Conservation (phyloP, 768 basidiomycete species). For the Glaciozyma antarctica region DNA sequence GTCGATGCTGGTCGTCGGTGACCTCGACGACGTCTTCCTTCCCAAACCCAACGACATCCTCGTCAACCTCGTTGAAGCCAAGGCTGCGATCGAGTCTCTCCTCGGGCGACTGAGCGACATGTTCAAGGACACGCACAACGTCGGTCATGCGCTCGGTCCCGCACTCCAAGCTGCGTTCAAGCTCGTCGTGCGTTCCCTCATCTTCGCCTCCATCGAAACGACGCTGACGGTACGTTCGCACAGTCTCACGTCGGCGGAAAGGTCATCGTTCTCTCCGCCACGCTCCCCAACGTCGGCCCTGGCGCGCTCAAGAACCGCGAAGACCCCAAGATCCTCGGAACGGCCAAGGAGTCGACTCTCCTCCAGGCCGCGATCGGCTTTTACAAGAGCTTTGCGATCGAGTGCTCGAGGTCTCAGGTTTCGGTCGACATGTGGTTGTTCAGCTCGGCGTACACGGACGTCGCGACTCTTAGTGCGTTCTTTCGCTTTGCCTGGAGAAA, state of each 20-base stretch:
- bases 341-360: slow-evolving; percentile 85
- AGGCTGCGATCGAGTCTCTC: slow-evolving; percentile 66
- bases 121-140: slow-evolving; percentile 84
- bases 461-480: slow-evolving; percentile 71
- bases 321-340: slow-evolving; percentile 90
- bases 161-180: slow-evolving; percentile 94
- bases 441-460: slow-evolving; percentile 84
- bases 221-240: neutral
- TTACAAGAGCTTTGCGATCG: slow-evolving; percentile 98
- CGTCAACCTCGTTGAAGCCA: slow-evolving; percentile 80
- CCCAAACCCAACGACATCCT: slow-evolving; percentile 95
- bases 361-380: slow-evolving; percentile 88
- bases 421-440: slow-evolving; percentile 99
- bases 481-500: neutral
- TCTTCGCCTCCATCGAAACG: neutral
- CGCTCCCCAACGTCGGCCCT: slow-evolving; percentile 74
- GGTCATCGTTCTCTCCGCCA: slow-evolving; percentile 74
- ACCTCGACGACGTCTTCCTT: slow-evolving; percentile 93
- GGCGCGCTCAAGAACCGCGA: slow-evolving; percentile 93
- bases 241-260: slow-evolving; percentile 90
- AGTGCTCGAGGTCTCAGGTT: slow-evolving; percentile 92
- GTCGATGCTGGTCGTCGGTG: slow-evolving; percentile 92
- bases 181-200: slow-evolving; percentile 57
- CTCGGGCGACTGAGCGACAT: slow-evolving; percentile 81
- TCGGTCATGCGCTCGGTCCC: slow-evolving; percentile 88